These are phyloP conservation scores for Malus orientalis DNA, from an alignment of 306 rosid species.

Conservation along the genomic window DNA sequence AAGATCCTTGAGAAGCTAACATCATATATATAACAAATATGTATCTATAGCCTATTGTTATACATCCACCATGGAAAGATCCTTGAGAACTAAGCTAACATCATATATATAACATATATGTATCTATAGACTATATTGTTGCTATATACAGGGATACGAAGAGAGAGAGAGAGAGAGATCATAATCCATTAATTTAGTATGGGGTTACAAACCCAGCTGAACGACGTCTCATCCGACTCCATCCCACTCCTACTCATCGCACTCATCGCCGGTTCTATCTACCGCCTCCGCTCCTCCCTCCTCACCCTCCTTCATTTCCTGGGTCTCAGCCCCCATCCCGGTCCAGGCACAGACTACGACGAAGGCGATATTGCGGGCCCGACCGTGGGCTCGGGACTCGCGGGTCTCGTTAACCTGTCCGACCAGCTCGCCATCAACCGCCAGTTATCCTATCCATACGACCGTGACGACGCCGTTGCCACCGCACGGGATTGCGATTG, in stretches of 20 bases:
- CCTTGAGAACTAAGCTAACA: too few species aligned
- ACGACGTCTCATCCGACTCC: conserved; percentile 79
- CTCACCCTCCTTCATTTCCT: conserved; percentile 32
- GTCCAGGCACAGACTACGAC: background rate
- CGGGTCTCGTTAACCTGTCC: conserved; percentile 53
- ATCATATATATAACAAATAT: background rate
- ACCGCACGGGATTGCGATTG: conserved; percentile 21
- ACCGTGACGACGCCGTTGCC: background rate
- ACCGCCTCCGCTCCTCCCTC: conserved; percentile 45
- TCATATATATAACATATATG: background rate
- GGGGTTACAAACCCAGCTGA: conserved; percentile 73
- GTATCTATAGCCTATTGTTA: too few species aligned
- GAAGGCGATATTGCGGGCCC: background rate
- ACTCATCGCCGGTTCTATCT: conserved; percentile 49
- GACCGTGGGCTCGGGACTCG: conserved; percentile 62
- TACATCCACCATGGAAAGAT: too few species aligned
- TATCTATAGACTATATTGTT: background rate
- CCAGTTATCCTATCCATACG: conserved; percentile 25
- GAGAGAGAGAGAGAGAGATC: background rate
- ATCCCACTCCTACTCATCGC: conserved; percentile 63
- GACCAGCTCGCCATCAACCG: conserved; percentile 62
- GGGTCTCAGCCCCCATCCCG: conserved; percentile 31
- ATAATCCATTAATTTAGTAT: conserved; percentile 7
- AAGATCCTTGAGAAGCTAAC: too few species aligned
- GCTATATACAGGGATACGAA: background rate